Conservation (phyloP, 441 rosid genomes). For the Adansonia rubrostipa region DNA sequence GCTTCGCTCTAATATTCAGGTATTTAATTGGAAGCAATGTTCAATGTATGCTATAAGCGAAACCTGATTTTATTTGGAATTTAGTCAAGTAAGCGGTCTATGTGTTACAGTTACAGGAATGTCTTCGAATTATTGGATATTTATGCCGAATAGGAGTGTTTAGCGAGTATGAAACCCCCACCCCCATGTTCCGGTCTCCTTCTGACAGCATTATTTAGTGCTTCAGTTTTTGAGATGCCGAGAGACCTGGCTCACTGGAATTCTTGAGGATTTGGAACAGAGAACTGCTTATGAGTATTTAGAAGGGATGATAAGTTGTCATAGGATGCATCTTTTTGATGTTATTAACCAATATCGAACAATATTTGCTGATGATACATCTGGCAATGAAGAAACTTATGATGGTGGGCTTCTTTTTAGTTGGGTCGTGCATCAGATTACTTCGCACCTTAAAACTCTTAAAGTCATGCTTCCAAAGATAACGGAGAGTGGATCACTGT, state of each 20-base stretch:
- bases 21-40: slow-evolving; percentile 30
- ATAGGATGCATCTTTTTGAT: slow-evolving; percentile 88
- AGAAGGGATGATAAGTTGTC: slow-evolving; percentile 95
- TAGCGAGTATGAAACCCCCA: slow-evolving; percentile 71
- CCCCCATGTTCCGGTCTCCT: slow-evolving; percentile 9
- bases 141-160: slow-evolving; percentile 88
- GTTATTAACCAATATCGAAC: slow-evolving; percentile 97
- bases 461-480: slow-evolving; percentile 93
- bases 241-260: slow-evolving; percentile 96
- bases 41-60: not conserved
- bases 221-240: slow-evolving; percentile 90
- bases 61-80: slow-evolving; percentile 24
- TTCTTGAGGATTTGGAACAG: slow-evolving; percentile 93
- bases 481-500: slow-evolving; percentile 90
- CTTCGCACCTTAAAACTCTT: slow-evolving; percentile 90
- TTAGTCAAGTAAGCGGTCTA: slow-evolving; percentile 31
- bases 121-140: slow-evolving; percentile 94
- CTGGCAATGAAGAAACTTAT: slow-evolving; percentile 90
- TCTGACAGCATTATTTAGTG: slow-evolving; percentile 30
- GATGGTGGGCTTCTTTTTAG: slow-evolving; percentile 95
- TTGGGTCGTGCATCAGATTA: slow-evolving; percentile 98
- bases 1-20: slow-evolving; percentile 93
- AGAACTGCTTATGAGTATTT: slow-evolving; percentile 87
- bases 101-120: slow-evolving; percentile 77
- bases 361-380: slow-evolving; percentile 93